Conservation (phyloP, 495 filamentous ascomycete genomes). For the Talaromyces wortmannii region DNA sequence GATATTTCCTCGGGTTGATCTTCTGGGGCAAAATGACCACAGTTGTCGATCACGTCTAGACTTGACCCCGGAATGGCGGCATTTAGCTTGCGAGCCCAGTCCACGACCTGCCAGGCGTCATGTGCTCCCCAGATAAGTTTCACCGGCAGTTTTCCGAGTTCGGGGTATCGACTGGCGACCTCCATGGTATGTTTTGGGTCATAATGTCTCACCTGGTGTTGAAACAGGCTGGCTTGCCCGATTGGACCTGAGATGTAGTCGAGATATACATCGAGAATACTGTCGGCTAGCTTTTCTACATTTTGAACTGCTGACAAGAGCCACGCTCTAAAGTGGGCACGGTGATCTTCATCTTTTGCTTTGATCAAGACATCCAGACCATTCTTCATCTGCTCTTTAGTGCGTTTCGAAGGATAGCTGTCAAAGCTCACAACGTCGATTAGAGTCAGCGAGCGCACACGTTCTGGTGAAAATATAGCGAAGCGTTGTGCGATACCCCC, state of each 20-base stretch:
- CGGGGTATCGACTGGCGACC: constrained; percentile 1
- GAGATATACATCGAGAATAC: constrained; percentile 4
- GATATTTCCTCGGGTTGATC: constrained; percentile 7
- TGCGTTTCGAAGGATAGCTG: constrained; percentile 10
- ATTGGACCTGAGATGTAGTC: constrained; percentile 7
- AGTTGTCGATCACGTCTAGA: constrained; percentile 4
- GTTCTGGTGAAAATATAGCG: constrained; percentile 1
- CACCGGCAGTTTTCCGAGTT: constrained; percentile 5
- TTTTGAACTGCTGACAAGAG: constrained; percentile 4
- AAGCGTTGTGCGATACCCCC: constrained; percentile 8
- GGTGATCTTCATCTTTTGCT: background rate
- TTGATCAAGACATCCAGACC: constrained; percentile 6
- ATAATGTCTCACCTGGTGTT: constrained; percentile 9
- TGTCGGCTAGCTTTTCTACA: constrained; percentile 3
- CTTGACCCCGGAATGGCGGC: constrained; percentile 6
- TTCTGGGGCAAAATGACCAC: constrained; percentile 9
- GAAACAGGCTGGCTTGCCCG: constrained; percentile 8
- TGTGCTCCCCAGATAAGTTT: constrained; percentile 8
- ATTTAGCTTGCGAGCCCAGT: constrained; percentile 8
- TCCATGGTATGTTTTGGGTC: constrained; percentile 11
- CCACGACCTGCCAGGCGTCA: constrained; percentile 9
- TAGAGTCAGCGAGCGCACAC: constrained; percentile 4
- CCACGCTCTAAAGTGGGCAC: constrained; percentile 7
- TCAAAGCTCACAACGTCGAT: constrained; percentile 10
- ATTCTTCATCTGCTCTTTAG: constrained; percentile 6